These are phyloP conservation scores for Friedmanniomyces simplex DNA, from an alignment of 495 filamentous ascomycete genomes.

Conservation along the genomic window DNA sequence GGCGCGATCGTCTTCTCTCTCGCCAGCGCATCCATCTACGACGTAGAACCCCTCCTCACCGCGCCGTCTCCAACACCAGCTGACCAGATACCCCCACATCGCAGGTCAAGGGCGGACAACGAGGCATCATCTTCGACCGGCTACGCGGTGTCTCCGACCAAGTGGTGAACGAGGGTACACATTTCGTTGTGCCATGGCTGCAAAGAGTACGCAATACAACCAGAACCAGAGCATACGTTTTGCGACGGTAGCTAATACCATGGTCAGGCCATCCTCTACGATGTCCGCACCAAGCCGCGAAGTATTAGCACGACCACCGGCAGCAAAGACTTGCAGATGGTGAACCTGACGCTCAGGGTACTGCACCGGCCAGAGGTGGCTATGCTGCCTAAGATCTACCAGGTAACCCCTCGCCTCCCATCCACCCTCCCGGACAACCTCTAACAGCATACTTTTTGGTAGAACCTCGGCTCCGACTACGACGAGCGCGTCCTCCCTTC, in stretches of 20 bases:
- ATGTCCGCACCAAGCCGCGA: slow-evolving; percentile 93
- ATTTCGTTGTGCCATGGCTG: slow-evolving; percentile 93
- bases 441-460: slow-evolving; percentile 30
- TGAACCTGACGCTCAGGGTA: slow-evolving; percentile 92
- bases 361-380: slow-evolving; percentile 91
- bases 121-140: slow-evolving; percentile 81
- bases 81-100: no score
- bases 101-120: slow-evolving; percentile 1
- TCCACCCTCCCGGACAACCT: background rate
- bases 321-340: slow-evolving; percentile 99
- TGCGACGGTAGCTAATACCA: background rate
- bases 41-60: slow-evolving; percentile 42
- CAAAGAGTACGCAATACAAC: slow-evolving; percentile 43
- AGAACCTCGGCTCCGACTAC: slow-evolving; percentile 84
- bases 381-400: slow-evolving; percentile 92
- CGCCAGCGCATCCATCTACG: slow-evolving; percentile 75
- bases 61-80: no score
- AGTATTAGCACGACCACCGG: slow-evolving; percentile 98
- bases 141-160: slow-evolving; percentile 83
- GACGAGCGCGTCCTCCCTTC: slow-evolving; percentile 98
- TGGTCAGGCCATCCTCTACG: slow-evolving; percentile 67
- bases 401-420: slow-evolving; percentile 48
- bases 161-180: slow-evolving; percentile 91
- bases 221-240: background rate
- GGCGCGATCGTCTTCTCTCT: slow-evolving; percentile 50